Conservation (phyloP, 192 early-diverging fungal genomes). For the Haplosporangium gracile region DNA sequence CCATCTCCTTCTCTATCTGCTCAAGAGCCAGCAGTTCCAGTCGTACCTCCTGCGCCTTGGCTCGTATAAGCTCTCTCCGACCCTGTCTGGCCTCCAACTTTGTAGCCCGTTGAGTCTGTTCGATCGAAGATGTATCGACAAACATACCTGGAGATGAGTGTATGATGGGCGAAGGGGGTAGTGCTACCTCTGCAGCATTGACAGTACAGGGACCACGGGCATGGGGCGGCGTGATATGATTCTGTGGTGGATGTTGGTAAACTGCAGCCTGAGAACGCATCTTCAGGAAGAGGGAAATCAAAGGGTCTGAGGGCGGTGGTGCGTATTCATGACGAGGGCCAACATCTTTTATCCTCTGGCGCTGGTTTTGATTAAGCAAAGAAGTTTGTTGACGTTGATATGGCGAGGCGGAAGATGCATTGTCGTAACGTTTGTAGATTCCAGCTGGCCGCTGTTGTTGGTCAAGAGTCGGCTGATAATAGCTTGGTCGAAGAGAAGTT, state of each 20-base stretch:
- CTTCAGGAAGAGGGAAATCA: slow-evolving; percentile 10
- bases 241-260: not conserved
- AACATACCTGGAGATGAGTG: not conserved
- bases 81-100: slow-evolving; percentile 7
- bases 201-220: not conserved
- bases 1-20: slow-evolving; percentile 28
- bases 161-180: not conserved
- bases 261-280: not conserved
- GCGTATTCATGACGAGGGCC: not conserved
- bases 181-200: not conserved
- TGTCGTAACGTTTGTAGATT: slow-evolving; percentile 1
- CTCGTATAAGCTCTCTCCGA: slow-evolving; percentile 22
- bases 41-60: slow-evolving; percentile 28
- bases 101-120: not conserved
- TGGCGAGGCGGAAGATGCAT: not conserved
- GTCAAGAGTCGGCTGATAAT: not conserved
- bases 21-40: slow-evolving; percentile 36
- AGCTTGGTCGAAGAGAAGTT: not conserved
- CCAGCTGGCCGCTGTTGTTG: slow-evolving; percentile 6
- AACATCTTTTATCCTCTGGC: not conserved
- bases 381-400: not conserved
- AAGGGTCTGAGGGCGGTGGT: not conserved
- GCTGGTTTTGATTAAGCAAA: not conserved
- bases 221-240: not conserved
- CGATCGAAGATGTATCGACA: not conserved